A percentile compares a stretch with the other conserved stretches of the same genome.
Conservation (phyloP, 2,329 filamentous ascomycete species). For the Amesomyces nigricolor region DNA sequence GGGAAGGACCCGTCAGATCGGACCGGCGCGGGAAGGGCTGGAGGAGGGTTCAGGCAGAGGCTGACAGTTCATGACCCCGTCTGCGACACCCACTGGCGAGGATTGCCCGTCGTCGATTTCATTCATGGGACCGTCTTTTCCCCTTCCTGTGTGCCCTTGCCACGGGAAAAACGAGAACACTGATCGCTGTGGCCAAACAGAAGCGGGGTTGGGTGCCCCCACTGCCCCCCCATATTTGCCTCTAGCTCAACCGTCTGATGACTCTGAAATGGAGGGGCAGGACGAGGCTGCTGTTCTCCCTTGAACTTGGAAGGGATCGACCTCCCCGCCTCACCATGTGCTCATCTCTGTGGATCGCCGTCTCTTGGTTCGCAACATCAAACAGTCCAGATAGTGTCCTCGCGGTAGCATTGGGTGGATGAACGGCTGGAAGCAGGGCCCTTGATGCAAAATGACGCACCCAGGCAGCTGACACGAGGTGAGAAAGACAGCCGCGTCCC, state of each 20-base stretch:
- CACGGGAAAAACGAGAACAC: neutral
- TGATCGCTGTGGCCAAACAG: neutral
- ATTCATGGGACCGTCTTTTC: neutral
- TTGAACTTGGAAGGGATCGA: neutral
- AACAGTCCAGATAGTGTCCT: neutral
- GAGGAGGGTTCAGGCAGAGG: conserved; percentile 1
- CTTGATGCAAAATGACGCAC: conserved; percentile 17
- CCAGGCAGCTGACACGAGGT: conserved; percentile 3
- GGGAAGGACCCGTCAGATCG: conserved; percentile 2
- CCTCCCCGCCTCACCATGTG: conserved; percentile 7
- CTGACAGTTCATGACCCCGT: neutral
- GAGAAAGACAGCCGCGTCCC: neutral
- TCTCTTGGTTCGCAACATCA: conserved; percentile 1
- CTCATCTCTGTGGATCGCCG: conserved; percentile 2
- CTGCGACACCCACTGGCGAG: neutral
- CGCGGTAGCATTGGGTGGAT: neutral
- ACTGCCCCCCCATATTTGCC: neutral
- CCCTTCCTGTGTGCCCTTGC: neutral
- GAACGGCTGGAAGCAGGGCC: neutral
- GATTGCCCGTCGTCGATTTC: neutral
- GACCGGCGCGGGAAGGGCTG: neutral
- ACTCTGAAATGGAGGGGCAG: neutral
- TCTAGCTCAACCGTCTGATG: neutral
- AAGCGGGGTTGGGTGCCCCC: neutral
- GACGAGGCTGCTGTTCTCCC: neutral